These are phyloP conservation scores for Ogataea corticis DNA, from an alignment of 805 yeast species.

Conservation along the genomic window DNA sequence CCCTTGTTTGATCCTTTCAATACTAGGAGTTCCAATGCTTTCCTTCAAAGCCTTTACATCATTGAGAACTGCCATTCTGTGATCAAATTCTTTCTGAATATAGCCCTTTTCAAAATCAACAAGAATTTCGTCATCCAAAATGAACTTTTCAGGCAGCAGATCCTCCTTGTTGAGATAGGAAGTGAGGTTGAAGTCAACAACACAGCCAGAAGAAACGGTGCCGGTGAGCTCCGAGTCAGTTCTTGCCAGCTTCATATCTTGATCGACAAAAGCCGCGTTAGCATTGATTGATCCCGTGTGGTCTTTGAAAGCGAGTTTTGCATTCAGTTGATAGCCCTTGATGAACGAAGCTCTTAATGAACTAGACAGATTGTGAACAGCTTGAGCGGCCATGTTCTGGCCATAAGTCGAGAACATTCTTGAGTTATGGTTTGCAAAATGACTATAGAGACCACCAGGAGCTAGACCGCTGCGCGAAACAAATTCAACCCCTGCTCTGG, in stretches of 20 bases:
- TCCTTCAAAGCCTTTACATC: constrained; percentile 26
- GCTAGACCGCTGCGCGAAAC: constrained; percentile 26
- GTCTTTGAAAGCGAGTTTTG: constrained; percentile 19
- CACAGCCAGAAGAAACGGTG: constrained; percentile 42
- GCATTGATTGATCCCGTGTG: constrained; percentile 24
- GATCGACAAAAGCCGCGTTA: constrained; percentile 30
- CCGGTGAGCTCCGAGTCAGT: constrained; percentile 30
- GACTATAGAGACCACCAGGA: constrained; percentile 35
- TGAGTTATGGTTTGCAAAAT: constrained; percentile 37
- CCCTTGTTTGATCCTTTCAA: constrained; percentile 44
- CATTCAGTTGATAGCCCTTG: constrained; percentile 34
- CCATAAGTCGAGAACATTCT: constrained; percentile 42
- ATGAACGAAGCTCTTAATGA: constrained; percentile 41
- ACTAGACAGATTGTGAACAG: constrained; percentile 56
- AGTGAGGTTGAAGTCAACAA: constrained; percentile 56
- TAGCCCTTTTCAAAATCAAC: constrained; percentile 36
- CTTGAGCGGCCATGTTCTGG: constrained; percentile 48
- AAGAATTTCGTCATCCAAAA: constrained; percentile 47
- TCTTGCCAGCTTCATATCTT: constrained; percentile 37
- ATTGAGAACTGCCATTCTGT: constrained; percentile 18
- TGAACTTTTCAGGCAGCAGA: constrained; percentile 33
- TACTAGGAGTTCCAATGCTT: constrained; percentile 45
- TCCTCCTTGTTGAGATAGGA: constrained; percentile 21
- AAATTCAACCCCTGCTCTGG: constrained; percentile 22
- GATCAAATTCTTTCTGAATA: constrained; percentile 20